Evolutionary conservation across 345 rosid genomes (phyloP).

Genomic region (Mercurialis annua): DNA sequence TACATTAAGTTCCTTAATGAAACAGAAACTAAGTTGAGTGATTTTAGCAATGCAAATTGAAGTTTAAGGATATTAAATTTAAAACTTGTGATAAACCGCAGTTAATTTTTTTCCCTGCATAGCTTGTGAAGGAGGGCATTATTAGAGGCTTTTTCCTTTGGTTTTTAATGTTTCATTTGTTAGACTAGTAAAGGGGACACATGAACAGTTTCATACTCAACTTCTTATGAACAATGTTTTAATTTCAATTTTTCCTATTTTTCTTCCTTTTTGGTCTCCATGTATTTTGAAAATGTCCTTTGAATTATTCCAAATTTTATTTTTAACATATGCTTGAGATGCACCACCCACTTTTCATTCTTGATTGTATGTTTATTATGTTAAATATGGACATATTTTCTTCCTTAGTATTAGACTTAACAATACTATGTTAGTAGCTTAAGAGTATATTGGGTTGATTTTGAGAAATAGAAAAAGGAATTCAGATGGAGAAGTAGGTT

Average conservation of each 20-base stretch:
- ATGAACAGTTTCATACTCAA: not conserved
- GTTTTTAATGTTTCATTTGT: not conserved
- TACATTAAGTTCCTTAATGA: no score
- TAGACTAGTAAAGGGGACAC: not conserved
- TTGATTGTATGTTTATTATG: not conserved
- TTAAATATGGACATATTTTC: not conserved
- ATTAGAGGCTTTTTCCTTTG: not conserved
- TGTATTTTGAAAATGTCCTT: not conserved
- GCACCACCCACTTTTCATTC: not conserved
- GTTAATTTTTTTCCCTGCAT: not conserved
- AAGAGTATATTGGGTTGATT: not conserved
- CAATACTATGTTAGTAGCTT: no score
- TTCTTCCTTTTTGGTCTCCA: not conserved
- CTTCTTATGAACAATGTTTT: not conserved
- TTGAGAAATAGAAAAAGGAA: not conserved
- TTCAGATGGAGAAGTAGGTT: not conserved
- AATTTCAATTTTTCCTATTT: not conserved
- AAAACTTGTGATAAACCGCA: no score
- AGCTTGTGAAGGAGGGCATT: not conserved
- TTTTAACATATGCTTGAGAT: not conserved
- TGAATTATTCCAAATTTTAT: not conserved
- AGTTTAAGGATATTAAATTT: no score
- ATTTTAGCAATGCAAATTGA: no score
- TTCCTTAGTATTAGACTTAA: slow-evolving; percentile 1
- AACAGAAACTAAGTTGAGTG: no score